These are phyloP conservation scores for Penicillium lagena DNA, from an alignment of 495 filamentous ascomycete genomes.

Conservation along the genomic window DNA sequence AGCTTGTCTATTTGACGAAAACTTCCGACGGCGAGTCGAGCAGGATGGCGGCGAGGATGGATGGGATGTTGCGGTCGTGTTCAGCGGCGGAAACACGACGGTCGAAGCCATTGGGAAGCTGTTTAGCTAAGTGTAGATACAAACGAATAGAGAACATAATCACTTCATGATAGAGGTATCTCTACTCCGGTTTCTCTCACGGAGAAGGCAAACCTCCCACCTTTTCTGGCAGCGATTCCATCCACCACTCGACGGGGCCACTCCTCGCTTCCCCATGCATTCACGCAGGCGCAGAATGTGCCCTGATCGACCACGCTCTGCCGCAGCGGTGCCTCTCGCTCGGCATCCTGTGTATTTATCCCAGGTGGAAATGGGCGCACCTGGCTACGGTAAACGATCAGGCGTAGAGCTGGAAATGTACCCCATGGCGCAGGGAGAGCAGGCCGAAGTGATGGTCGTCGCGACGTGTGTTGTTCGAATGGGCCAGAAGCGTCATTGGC, in stretches of 20 bases:
- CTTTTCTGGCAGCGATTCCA: conserved; percentile 18
- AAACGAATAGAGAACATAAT: background rate
- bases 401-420: conserved; percentile 33
- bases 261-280: conserved; percentile 38
- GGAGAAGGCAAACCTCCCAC: conserved; percentile 27
- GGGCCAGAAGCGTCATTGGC: conserved; percentile 15
- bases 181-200: conserved; percentile 13
- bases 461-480: conserved; percentile 28
- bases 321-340: conserved; percentile 40
- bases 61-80: conserved; percentile 82
- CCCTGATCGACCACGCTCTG: conserved; percentile 33
- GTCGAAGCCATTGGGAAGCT: conserved; percentile 60
- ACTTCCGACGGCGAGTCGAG: conserved; percentile 67
- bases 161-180: conserved; percentile 7
- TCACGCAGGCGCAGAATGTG: conserved; percentile 37
- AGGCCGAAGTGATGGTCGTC: conserved; percentile 28
- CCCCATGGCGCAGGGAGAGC: conserved; percentile 44
- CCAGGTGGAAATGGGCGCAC: conserved; percentile 47
- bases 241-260: conserved; percentile 35
- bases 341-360: conserved; percentile 50
- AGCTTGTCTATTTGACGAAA: conserved; percentile 76
- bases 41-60: conserved; percentile 63
- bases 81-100: conserved; percentile 88
- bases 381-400: conserved; percentile 38
- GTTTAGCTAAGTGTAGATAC: conserved; percentile 14